Base-by-base conservation (phyloP, 257 asterid genomes). In the Forsythia suspensa region DNA sequence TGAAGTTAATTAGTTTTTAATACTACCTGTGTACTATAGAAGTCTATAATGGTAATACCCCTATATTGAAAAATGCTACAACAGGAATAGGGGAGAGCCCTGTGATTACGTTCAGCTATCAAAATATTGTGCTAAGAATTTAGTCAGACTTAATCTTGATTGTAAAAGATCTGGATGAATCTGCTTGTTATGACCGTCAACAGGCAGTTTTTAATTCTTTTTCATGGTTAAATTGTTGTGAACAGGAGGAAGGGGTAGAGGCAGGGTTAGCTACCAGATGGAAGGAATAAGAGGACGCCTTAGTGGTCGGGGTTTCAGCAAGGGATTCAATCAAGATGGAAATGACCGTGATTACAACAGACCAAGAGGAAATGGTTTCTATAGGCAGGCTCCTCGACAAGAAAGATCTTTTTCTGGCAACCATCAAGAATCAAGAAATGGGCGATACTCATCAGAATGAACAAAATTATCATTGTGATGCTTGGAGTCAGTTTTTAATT, bases 191-290 rank as follows among this genome's bases (percentile, higher is more conserved):
- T 51, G 74, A 21, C 65, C 65, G 2, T 63, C 67, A 39, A 20
- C n/a, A 6, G 18, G 51, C 71, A 70, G 5, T 68, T 70, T 8
- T 29, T 78, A 76, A 55, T 73, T 71, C 57, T 2, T n/a, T 48
- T 57, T 55, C 61, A 61, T 61, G 71, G n/a, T 10, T 74, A 75
- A 24, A 46, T 55, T 80, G 67, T 82, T 84, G 39, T 61, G 73
- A 79, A 76, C 85, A 95, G 98, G 98, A 89, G 96, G 88, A 79
- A 84, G 97, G 76, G 99, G 96, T 75, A 89, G 97, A 81, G 98
- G 98, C 83, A 87, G 96, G 81, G 72, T 81, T 21, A 87, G 89
- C 89, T 91, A 92, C 90, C 92, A 83, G 73, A 78, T 78, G 84
- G 95, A 91, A 11, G 97, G 90, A 72, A 65, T 79, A 52, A 87